phyloP scores from a whole-genome alignment of 208 protist genomes.

The Trypanosomatidae sp. region DNA sequence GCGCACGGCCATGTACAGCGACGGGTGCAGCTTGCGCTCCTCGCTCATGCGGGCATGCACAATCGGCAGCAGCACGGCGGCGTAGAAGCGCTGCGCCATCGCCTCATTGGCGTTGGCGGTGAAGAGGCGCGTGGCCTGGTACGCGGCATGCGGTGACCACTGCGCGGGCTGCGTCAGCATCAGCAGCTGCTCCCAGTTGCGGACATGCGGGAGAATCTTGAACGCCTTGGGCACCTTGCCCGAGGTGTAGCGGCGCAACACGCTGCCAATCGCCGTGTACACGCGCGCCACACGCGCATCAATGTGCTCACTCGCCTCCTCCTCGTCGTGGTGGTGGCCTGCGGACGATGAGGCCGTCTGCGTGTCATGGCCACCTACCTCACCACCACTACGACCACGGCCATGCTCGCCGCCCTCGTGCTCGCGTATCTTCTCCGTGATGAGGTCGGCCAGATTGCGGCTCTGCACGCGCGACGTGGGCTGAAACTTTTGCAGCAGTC shows the following conservation, averaged over 20 bases:
- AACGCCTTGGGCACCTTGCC: conserved; percentile 99
- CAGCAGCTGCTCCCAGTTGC: conserved; percentile 97
- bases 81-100: conserved; percentile 96
- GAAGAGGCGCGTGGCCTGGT: conserved; percentile 95
- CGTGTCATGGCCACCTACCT: conserved; percentile 1
- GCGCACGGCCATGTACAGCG: conserved; percentile 96
- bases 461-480: conserved; percentile 72
- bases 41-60: conserved; percentile 67
- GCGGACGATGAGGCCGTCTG: not conserved
- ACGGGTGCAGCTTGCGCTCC: conserved; percentile 94
- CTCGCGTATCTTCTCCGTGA: conserved; percentile 86
- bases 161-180: conserved; percentile 93
- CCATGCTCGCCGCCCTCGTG: conserved; percentile 34
- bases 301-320: conserved; percentile 24
- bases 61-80: conserved; percentile 95
- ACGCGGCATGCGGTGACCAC: conserved; percentile 94
- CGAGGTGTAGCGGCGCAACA: conserved; percentile 93
- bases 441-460: conserved; percentile 85
- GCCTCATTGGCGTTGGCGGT: conserved; percentile 93
- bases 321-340: conserved; percentile 1
- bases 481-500: conserved; percentile 80
- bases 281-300: conserved; percentile 80
- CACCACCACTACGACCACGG: not conserved
- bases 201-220: conserved; percentile 96
- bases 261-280: conserved; percentile 89